Base-by-base conservation (phyloP, 129 eudicot species). In the Centrapalus pauciflorus region DNA sequence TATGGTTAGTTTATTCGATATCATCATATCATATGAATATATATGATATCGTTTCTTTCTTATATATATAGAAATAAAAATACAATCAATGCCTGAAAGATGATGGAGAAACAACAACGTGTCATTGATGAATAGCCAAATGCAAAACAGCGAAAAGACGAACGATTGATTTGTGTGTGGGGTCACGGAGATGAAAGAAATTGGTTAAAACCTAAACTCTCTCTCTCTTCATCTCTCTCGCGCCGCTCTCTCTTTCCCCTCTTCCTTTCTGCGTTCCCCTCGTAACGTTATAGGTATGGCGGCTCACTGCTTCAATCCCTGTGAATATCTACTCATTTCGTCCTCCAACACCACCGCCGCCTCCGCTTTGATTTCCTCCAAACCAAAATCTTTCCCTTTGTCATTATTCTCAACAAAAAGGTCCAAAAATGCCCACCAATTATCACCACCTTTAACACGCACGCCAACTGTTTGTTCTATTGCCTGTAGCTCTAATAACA, bases 171-270 rank as follows among this genome's bases (percentile, higher is more conserved):
- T n/a, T n/a, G n/a, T n/a, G n/a, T 30, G 30, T 7, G 66, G 2
- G 24, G n/a, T 12, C n/a, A 19, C 5, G 61, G 61, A 17, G 34
- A 33, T 11, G 34, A 64, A 49, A 13, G 60, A 43, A 67, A 32
- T 33, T 50, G 34, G 51, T 49, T 51, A 55, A 55, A 69, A 69
- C 65, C 65, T 69, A 69, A 55, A 43, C 21, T 29, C 40, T 55
- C 1, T 55, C 10, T 26, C 49, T 34, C 10, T 34, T n/a, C n/a
- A 3, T 34, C 40, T 46, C 63, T 33, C 73, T 55, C 7, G 40
- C 74, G 74, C 65, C 74, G 65, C 74, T 38, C 9, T 25, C 29
- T n/a, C n/a, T 69, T 19, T 13, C 41, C 45, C 67, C 23, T 13
- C 30, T 33, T 20, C 46, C 20, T 12, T 23, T 16, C 5, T 43